Evolutionary conservation across 192 early-diverging fungal genomes (phyloP), one percentile per base, ranked within the genome.

Genomic region (Cladochytrium replicatum): DNA sequence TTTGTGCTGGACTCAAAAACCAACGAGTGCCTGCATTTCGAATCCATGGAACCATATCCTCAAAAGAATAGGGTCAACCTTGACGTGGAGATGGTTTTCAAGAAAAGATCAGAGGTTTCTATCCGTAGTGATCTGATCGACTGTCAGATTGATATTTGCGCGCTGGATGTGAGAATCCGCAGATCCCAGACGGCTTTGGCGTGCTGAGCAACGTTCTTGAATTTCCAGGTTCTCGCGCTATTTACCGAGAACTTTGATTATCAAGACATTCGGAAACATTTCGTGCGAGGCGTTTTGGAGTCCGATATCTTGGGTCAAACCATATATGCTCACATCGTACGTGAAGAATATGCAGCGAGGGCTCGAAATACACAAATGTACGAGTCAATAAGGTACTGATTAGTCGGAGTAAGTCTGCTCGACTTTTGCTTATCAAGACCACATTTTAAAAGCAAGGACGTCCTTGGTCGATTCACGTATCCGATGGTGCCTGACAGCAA

Each of bases 241-340:
- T 95, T 96, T 53, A 88, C 84, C 6, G 93, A 98, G 58, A 96
- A 96, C 71, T 96, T 95, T 72, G 95, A 98, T 70, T 98, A 89
- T 66, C 91, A 94, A 63, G 78, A 84, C 43, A 72, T 95, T 39
- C 77, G 90, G 19, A 68, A 70, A 21, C 86, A 98, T 66, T 98
- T 98, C 67, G 79, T 95, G 30, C 73, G 81, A 24, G 90, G 89
- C 22, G 89, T 94, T 50, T 57, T 96, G 45, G 83, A 82, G 46
- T 91, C 89, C 5, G 89, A 93, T 50, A 65, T 95, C 43, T 63
- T 92, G 29, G 76, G 74, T 8, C 86, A 91, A 58, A 85, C 89
- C 0, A 87, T 98, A 27, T 89, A 92, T 58, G 69, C 78, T 27
- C 83, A 96, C 55, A 64, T 93, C 45, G 61, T 83, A 2, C 66